Percentiles rank a stretch among this genome's conserved stretches.
phyloP scores from a whole-genome alignment of 352 stramenopile species.

The Pythium utonaiense region DNA sequence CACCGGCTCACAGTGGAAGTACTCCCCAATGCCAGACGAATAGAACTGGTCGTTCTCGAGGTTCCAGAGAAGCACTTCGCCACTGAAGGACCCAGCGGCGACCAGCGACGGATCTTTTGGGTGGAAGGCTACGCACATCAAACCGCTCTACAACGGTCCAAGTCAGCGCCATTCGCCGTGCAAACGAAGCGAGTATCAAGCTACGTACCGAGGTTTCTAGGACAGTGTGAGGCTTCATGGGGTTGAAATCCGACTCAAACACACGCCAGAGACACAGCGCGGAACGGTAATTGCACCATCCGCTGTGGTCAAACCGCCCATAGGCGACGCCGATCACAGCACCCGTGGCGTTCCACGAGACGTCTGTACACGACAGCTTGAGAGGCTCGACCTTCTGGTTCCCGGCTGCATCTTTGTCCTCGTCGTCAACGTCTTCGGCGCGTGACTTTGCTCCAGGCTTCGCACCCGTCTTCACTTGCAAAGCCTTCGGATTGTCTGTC shows the following conservation, averaged over 20 bases:
- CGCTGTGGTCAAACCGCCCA: conserved; percentile 78
- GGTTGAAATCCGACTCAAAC: conserved; percentile 75
- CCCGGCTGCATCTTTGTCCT: conserved; percentile 17
- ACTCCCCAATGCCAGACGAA: conserved; percentile 83
- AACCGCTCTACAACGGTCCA: conserved; percentile 68
- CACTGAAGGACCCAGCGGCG: conserved; percentile 83
- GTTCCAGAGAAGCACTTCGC: conserved; percentile 84
- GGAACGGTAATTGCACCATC: conserved; percentile 87
- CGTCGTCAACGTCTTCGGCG: conserved; percentile 4
- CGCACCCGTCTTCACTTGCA: background rate
- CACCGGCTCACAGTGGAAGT: conserved; percentile 85
- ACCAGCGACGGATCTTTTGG: conserved; percentile 79
- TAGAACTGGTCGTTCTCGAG: conserved; percentile 63
- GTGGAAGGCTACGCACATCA: conserved; percentile 88
- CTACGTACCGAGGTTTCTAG: conserved; percentile 68
- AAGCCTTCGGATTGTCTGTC: background rate
- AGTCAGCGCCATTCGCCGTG: too few species aligned
- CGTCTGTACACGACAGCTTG: conserved; percentile 74
- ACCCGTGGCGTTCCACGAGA: conserved; percentile 87
- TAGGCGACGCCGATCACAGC: conserved; percentile 80
- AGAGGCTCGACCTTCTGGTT: conserved; percentile 27
- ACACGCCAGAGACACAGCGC: conserved; percentile 85
- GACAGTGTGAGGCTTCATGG: conserved; percentile 55
- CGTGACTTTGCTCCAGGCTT: background rate
- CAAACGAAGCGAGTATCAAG: too few species aligned